Evolutionary conservation across 768 basidiomycete species (phyloP), one percentile per base, ranked within the genome.

Genomic region (Trametes coccinea): DNA sequence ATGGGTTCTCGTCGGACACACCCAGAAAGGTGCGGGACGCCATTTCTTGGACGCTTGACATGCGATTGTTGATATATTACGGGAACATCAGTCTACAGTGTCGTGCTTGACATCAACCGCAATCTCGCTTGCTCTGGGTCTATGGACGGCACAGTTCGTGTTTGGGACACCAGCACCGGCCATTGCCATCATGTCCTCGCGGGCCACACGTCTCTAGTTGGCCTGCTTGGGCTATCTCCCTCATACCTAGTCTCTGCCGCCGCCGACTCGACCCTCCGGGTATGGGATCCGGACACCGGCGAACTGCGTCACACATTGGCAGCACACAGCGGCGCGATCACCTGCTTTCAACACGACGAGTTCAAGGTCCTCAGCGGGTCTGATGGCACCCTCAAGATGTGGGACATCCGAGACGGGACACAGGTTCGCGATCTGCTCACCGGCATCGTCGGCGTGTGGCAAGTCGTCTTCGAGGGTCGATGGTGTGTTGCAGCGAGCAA

Each of bases 331-430:
- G 96, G 95, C 22, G 95, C 96, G n/a, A 98, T 99, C 67, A 98
- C 97, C 16, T 99, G 96, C 77, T 98, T 98, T 82, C 94, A 96
- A 74, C 95, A 97, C 67, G 96, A 98, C 73, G 95, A 98, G 72
- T 93, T 92, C 80, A 98, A 97, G 72, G 93, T 98, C 47, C 82
- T 99, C 31, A 93, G 90, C 69, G 96, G 96, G 11, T 92, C 90
- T 13, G 97, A 98, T 67, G 97, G 97, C 14, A 93, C 92, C 60
- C 80, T 99, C 67, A 98, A 98, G 81, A 92, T 98, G 88, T 99
- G 97, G 97, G 92, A 98, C 72, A 82, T 96, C 62, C 78, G 88
- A 40, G 92, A 95, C 57, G 97, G 96, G 22, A 82, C 83, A 0
- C 87, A 92, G 41, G 87, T 93, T 11, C 82, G 93, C 37, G 97